Evolutionary conservation across 768 basidiomycete genomes (phyloP), one percentile per base, ranked within the genome.

Genomic region (Tricholoma bakamatsutake): DNA sequence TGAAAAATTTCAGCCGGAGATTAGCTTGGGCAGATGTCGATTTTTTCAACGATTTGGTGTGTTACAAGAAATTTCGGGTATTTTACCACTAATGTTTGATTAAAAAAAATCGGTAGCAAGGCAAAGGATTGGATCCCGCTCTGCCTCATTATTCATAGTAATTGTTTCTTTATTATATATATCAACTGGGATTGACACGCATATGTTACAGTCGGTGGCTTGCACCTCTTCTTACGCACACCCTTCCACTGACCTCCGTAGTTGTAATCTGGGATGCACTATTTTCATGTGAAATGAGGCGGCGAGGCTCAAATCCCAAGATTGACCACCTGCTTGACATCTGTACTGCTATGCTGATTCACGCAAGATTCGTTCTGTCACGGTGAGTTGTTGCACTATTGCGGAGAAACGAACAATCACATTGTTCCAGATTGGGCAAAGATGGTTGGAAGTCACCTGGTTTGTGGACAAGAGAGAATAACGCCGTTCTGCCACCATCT

Each of bases 141-240:
- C 71, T 85, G 27, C 89, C 89, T 2, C 88, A 91, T 70, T 91
- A 88, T 67, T 89, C 89, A 48, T 86, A 85, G 89, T 90, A 69
- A 59, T 88, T 70, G 17, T 43, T 45, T 37, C 37, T 50, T 53
- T 46, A 17, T 40, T 46, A 50, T 35, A 43, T 21, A 7, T 51
- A 52, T 4, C 30, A 13, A 21, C 46, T 37, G 18, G 50, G 39
- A 28, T 49, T 53, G 52, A 57, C 48, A 43, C 34, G 30, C 39
- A 18, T 56, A 31, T 43, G 35, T 21, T 49, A 12, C 58, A 90
- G 89, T 68, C 85, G 83, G 45, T 92, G 89, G 89, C 71, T 91
- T 10, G 80, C 85, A 11, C 80, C 88, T 10, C 62, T 92, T 6
- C 69, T 91, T 18, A 80, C 85, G 0, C 88, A 90, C 60, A 86